Percentiles rank a stretch among this genome's conserved stretches.
These are phyloP conservation scores for Sarocladium strictum DNA, from an alignment of 2,329 filamentous ascomycete genomes.

Conservation along the genomic window DNA sequence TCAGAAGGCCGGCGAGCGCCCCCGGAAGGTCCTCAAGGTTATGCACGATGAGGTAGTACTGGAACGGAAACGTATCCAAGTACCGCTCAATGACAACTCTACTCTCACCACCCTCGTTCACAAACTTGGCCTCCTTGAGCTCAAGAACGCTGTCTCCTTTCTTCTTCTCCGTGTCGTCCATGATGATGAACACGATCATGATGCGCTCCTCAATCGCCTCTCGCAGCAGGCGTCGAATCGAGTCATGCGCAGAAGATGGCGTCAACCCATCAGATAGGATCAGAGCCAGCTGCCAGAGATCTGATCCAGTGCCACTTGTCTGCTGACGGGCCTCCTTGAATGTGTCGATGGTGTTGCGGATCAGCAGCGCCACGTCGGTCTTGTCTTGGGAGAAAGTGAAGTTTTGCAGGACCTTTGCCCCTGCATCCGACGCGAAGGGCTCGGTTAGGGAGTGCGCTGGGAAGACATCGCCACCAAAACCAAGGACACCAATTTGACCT, in stretches of 20 bases:
- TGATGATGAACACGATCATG: conserved; percentile 97
- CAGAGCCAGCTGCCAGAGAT: conserved; percentile 92
- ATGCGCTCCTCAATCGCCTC: conserved; percentile 90
- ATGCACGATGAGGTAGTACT: conserved; percentile 92
- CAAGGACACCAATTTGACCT: conserved; percentile 85
- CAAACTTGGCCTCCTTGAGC: conserved; percentile 80
- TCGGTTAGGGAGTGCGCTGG: conserved; percentile 80
- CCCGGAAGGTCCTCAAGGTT: conserved; percentile 86
- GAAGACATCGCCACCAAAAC: conserved; percentile 79
- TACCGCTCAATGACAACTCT: conserved; percentile 82
- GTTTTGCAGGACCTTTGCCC: conserved; percentile 74
- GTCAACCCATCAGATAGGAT: conserved; percentile 93
- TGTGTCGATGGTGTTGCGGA: conserved; percentile 70
- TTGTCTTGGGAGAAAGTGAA: conserved; percentile 82
- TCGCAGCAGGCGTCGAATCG: conserved; percentile 74
- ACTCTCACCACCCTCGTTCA: conserved; percentile 57
- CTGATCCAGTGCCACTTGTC: conserved; percentile 44
- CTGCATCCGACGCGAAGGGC: conserved; percentile 70
- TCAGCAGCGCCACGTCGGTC: conserved; percentile 77
- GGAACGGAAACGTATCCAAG: conserved; percentile 92
- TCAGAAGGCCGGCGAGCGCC: conserved; percentile 79
- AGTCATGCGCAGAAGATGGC: conserved; percentile 71
- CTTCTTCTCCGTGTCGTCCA: conserved; percentile 55
- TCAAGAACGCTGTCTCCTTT: conserved; percentile 70
- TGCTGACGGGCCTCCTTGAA: conserved; percentile 72